Base-by-base conservation (phyloP, 495 filamentous ascomycete species). In the Neurospora pannonica region DNA sequence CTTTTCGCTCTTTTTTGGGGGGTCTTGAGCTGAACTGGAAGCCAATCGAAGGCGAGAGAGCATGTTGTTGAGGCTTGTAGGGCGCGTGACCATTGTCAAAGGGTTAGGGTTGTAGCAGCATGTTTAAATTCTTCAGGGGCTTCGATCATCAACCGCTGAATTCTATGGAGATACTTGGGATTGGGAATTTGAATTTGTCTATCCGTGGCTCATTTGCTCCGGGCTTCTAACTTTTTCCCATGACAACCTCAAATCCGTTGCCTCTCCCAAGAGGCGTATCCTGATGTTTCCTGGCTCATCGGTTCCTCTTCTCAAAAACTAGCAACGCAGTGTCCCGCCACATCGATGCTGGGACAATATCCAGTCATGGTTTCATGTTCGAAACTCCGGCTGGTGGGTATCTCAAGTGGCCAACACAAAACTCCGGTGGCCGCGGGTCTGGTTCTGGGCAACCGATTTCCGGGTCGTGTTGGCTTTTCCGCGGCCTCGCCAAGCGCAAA, bases 21-120 rank as follows among this genome's bases (percentile, higher is more conserved):
- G 54, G 15, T 15, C 54, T 34, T 4, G 54, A 34, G 17, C 34
- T 71, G 28, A 60, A 73, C 73, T 74, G 70, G 73, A 74, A 74
- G 71, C 73, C 71, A 72, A 74, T 74, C 71, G 73, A 74, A 74
- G 36, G 54, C 54, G 13, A 34, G 54, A 62, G 54, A 67, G 54
- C 54, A 34, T 31, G 13, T 31, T 9, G 13, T 67, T 36, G 54
- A 67, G 54, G 54, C 28, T 67, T 19, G 15, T 67, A 34, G 54
- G 28, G 54, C 54, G 54, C 54, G 54, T 67, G 54, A 67, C 28
- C 54, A 67, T 4, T 2, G 1, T 24, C 7, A 9, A 21, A 37
- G 31, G 70, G 62, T 70, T 74, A 70, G 40, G 54, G 54, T 67
- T 67, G 3, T 9, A 28, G 21, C 21, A 15, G 21, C 10, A 34